Base-by-base conservation (phyloP, 2,329 filamentous ascomycete genomes). In the Colletotrichum viniferum region DNA sequence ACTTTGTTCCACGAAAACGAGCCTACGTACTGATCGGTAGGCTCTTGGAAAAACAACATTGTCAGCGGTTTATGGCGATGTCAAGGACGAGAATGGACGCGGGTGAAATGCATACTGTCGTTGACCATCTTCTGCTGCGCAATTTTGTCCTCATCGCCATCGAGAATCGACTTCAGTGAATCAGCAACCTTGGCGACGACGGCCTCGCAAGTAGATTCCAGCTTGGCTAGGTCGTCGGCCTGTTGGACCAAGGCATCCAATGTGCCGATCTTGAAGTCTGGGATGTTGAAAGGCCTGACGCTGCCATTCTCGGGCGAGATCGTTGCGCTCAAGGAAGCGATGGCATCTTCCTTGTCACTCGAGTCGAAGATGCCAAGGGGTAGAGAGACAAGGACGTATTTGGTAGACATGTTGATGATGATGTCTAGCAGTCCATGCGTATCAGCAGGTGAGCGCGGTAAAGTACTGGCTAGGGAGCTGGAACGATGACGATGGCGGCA, bases 221-320 rank as follows among this genome's bases (percentile, higher is more conserved):
- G 92, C 91, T 98, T 98, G 74, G 93, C 90, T 70, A 99, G 89
- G 82, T 98, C 97, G 82, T 99, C 97, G 72, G 97, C 97, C 85
- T 99, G 96, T 86, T 98, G 95, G 60, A 99, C 96, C 73, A 99
- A 90, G 52, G 94, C 95, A 86, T 99, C 97, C 48, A 99, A 90
- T 0, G 97, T 98, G 74, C 97, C 97, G 84, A 99, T 98, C 88
- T 98, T 99, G 90, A 99, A 98, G 78, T 96, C 94, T 24, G 97
- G 97, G 77, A 98, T 94, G 72, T 91, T 87, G 83, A 98, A 98
- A 4, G 93, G 92, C 67, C 92, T 87, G 61, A 95, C 93, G 68
- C 90, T 92, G 82, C 94, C 95, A 84, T 94, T 93, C 80, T 98
- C 95, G 73, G 91, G 87, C 65, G 91, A 89, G 71, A 98, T 89